Percentiles rank a stretch among this genome's conserved stretches.
Evolutionary conservation across 306 rosid genomes (phyloP).

Genomic region (Trichosanthes truncata): DNA sequence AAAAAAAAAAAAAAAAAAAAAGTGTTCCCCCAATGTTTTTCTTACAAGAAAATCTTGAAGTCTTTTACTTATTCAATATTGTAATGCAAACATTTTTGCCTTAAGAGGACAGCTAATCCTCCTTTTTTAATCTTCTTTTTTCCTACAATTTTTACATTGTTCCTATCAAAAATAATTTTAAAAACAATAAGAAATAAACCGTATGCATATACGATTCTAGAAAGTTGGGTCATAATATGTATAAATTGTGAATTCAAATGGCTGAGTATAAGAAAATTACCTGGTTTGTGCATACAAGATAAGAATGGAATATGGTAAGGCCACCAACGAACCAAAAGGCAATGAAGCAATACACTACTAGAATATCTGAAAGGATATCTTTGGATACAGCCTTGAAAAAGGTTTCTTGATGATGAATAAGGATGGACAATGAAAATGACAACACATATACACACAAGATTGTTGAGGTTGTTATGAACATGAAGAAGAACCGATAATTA

Average conservation of each 20-base stretch:
- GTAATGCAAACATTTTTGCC: background rate
- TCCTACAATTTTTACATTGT: background rate
- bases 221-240: background rate
- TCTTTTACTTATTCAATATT: background rate
- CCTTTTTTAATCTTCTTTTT: background rate
- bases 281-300: constrained; percentile 83
- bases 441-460: constrained; percentile 71
- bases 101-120: background rate
- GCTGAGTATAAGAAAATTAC: constrained; percentile 27
- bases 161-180: background rate
- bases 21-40: background rate
- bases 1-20: background rate
- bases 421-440: constrained; percentile 47
- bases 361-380: constrained; percentile 55
- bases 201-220: background rate
- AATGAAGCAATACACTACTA: constrained; percentile 61
- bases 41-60: background rate
- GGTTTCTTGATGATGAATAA: constrained; percentile 13
- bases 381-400: constrained; percentile 30
- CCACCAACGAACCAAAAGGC: constrained; percentile 97
- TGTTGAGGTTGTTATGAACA: constrained; percentile 84
- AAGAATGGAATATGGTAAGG: constrained; percentile 81
- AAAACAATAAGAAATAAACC: background rate
- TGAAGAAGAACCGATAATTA: constrained; percentile 82
- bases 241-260: constrained; percentile 2